phyloP scores from a whole-genome alignment of 192 early-diverging fungal species.

The Backusella macrospora region DNA sequence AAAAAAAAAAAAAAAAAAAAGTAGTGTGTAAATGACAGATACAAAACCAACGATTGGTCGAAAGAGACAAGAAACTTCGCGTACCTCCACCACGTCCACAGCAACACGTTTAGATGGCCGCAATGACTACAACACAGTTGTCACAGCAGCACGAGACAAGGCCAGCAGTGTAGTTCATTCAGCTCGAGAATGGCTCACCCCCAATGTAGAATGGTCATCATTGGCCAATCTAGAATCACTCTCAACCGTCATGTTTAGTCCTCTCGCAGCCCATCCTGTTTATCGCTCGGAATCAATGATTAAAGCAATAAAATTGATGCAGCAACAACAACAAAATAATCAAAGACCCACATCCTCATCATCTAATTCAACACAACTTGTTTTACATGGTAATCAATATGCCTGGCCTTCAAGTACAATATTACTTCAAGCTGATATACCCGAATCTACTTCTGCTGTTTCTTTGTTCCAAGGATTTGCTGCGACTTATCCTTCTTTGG shows the following conservation, averaged over 20 bases:
- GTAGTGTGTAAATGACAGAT: constrained; percentile 8
- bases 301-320: constrained; percentile 54
- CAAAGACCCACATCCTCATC: neutral
- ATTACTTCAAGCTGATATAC: constrained; percentile 51
- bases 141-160: constrained; percentile 24
- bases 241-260: constrained; percentile 54
- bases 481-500: constrained; percentile 52
- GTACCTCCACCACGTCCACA: neutral
- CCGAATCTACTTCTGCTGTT: constrained; percentile 52
- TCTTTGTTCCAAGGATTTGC: constrained; percentile 62
- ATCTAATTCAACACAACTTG: constrained; percentile 12
- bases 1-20: neutral
- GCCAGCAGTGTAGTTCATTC: constrained; percentile 24
- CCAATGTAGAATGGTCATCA: constrained; percentile 20
- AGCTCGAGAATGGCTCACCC: constrained; percentile 40
- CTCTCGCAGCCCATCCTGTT: constrained; percentile 52
- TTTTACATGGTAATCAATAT: constrained; percentile 18
- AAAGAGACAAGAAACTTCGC: neutral
- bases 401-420: constrained; percentile 41
- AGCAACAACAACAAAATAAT: constrained; percentile 38
- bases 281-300: constrained; percentile 55
- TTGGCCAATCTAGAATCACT: constrained; percentile 40
- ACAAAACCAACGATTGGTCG: constrained; percentile 10
- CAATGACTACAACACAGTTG: neutral
- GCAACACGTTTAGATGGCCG: neutral